Conservation (phyloP, 1,139 yeast genomes). For the Zygosaccharomyces sapae region DNA sequence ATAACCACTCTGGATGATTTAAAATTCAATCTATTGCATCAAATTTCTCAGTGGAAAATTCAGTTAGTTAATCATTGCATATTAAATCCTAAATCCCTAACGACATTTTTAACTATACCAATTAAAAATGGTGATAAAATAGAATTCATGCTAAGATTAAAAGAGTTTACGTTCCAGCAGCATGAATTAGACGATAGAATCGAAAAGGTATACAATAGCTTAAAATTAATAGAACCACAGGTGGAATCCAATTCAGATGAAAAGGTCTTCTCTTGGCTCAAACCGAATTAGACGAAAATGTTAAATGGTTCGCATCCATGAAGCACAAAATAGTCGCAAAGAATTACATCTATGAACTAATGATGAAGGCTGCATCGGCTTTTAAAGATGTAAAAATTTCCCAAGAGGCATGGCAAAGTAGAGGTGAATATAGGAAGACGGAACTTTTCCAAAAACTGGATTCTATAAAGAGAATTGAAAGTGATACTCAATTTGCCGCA, state of each 20-base stretch:
- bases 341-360: conserved; percentile 55
- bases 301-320: conserved; percentile 19
- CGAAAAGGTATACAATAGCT: conserved; percentile 8
- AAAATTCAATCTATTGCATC: conserved; percentile 18
- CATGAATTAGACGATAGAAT: conserved; percentile 23
- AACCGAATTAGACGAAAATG: background rate
- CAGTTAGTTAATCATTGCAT: conserved; percentile 20
- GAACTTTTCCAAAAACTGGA: conserved; percentile 42
- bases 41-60: conserved; percentile 21
- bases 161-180: conserved; percentile 30
- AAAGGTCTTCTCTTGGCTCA: background rate
- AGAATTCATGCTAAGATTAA: conserved; percentile 29
- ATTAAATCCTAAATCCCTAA: conserved; percentile 23
- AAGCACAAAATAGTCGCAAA: conserved; percentile 38
- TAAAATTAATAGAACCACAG: conserved; percentile 1
- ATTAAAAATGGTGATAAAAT: conserved; percentile 23
- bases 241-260: conserved; percentile 1
- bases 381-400: conserved; percentile 55
- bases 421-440: conserved; percentile 69
- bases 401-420: conserved; percentile 64
- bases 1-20: conserved; percentile 19
- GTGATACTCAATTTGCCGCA: conserved; percentile 43
- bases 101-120: conserved; percentile 30
- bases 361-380: conserved; percentile 61
- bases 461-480: conserved; percentile 41